Evolutionary conservation across 2,329 filamentous ascomycete species (phyloP), one percentile per base, ranked within the genome.

Genomic region (Bipolaris oryzae): DNA sequence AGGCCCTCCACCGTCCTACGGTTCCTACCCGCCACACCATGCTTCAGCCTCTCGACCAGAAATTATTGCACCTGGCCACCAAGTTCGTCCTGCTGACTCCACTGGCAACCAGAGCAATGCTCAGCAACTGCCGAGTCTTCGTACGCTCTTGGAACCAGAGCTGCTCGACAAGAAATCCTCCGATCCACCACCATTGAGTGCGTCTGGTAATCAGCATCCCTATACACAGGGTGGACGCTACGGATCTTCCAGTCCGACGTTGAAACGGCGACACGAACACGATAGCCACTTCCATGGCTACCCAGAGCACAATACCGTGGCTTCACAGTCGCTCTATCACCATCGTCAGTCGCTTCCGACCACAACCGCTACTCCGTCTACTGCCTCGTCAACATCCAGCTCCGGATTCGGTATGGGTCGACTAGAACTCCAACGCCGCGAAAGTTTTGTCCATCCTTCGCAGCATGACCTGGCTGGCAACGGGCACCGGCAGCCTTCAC

Each of bases 231-330:
- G 70, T 44, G 57, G 57, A 44, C 66, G 65, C 50, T 74, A 73
- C 56, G 71, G 61, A 57, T 72, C 73, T 28, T 58, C 64, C 9
- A 75, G 73, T 59, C 71, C 69, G 53, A 70, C 68, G 46, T 61
- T 75, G 63, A 74, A 76, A 61, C 71, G 74, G 63, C 69, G 71
- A 60, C 71, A 72, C 66, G 69, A 73, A 56, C 69, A 69, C 60
- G 70, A 74, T 41, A 57, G 66, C 58, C 62, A 73, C 61, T 59
- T 63, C 55, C 67, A 70, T 50, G 64, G 61, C n/a, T 55, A 66
- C 38, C 44, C 58, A 44, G 67, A 74, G 46, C 62, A 65, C 55
- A 67, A 70, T 64, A 64, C 68, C 63, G 57, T 69, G 57, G 58
- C 63, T 53, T 60, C 66, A 63, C 69, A 71, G 62, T 59, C 65